A percentile compares a stretch with the other conserved stretches of the same genome.
Evolutionary conservation across 1,284 basidiomycete species (phyloP).

Genomic region (Megacollybia platyphylla): DNA sequence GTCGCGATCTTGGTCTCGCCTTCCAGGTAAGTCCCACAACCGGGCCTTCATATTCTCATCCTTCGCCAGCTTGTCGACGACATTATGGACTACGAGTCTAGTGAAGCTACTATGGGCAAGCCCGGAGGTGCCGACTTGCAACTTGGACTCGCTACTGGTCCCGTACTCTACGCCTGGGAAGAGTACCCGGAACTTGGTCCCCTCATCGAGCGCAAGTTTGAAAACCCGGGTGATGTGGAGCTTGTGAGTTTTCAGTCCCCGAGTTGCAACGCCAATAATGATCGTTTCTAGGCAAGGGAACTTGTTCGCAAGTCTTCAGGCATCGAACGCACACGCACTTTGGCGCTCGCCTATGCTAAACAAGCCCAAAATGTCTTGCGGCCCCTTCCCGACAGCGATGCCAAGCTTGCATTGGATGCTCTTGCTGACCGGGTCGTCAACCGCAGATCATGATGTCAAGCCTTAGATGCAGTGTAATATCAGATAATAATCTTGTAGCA

Average conservation of each 20-base stretch:
- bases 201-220: constrained; percentile 80
- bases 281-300: constrained; percentile 47
- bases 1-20: constrained; percentile 83
- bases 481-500: not conserved
- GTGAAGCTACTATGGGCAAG: constrained; percentile 64
- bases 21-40: constrained; percentile 61
- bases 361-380: constrained; percentile 65
- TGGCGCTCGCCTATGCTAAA: constrained; percentile 70
- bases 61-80: constrained; percentile 79
- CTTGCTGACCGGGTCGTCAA: constrained; percentile 54
- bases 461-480: not conserved
- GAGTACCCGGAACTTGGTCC: constrained; percentile 75
- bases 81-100: constrained; percentile 74
- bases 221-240: constrained; percentile 76
- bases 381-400: constrained; percentile 74
- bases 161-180: constrained; percentile 91
- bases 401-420: constrained; percentile 58
- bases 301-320: constrained; percentile 69
- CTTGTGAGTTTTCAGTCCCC: constrained; percentile 30
- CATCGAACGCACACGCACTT: constrained; percentile 65
- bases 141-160: constrained; percentile 84
- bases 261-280: constrained; percentile 3
- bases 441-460: constrained; percentile 27
- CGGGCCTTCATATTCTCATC: constrained; percentile 1
- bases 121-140: constrained; percentile 80